Evolutionary conservation across 345 rosid genomes (phyloP), one percentile per base, ranked within the genome.

Genomic region (Sonneratia caseolaris): DNA sequence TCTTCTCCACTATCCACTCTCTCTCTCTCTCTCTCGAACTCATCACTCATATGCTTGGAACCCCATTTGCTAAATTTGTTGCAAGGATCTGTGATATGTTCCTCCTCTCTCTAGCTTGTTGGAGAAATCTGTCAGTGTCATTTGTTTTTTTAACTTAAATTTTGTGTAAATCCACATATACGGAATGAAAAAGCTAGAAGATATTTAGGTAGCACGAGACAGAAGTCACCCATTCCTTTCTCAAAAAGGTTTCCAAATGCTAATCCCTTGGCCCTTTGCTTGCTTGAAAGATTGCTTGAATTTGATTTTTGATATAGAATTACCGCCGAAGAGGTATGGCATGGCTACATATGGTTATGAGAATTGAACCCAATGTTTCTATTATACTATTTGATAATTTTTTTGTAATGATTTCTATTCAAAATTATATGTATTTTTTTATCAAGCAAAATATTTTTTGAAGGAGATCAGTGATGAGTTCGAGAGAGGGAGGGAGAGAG

Each of bases 261-360:
- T 71, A 91, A 89, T 82, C 89, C 89, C 73, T 75, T 77, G 80
- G 98, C 98, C 75, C 83, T 95, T 74, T 74, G 81, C 71, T 82
- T 95, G 73, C 92, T 95, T 65, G 82, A 90, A 79, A 91, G 91
- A 56, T 79, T 95, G 82, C 83, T 95, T 73, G 99, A 97, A 68
- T 92, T 95, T 82, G 96, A 95, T 81, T 97, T 98, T 61, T 87
- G 89, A 79, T 90, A 92, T 71, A 97, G 97, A 70, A 96, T 92
- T 68, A 84, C 98, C 74, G 97, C 98, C n/a, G 94, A 89, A 84
- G 94, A 95, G 98, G 85, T 88, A 80, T 82, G 73, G 45, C 71
- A n/a, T 47, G 18, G 37, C 37, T 27, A 37, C 37, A 62, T 62
- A 27, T 22, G 64, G 11, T 64, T 27, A 65, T 42, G 48, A 73